A percentile compares a stretch with the other conserved stretches of the same genome.
Conservation (phyloP, 176 grass and related monocot genomes). For the Lolium rigidum region DNA sequence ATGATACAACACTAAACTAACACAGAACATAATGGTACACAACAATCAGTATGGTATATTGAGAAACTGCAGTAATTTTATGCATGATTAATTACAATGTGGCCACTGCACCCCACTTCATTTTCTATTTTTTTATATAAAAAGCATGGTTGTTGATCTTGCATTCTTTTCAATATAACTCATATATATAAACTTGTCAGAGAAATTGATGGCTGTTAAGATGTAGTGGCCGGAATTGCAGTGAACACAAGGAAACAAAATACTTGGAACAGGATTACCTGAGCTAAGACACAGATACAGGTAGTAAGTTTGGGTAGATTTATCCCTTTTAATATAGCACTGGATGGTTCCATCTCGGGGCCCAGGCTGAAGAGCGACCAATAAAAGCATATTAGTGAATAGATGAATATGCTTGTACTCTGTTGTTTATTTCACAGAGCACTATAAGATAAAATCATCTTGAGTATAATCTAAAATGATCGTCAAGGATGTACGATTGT, state of each 20-base stretch:
- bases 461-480: slow-evolving; percentile 18
- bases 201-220: not conserved
- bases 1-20: not conserved
- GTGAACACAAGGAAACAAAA: slow-evolving; percentile 18
- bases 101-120: not conserved
- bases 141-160: slow-evolving; percentile 3
- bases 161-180: slow-evolving; percentile 10
- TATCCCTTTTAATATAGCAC: slow-evolving; percentile 91
- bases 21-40: not conserved
- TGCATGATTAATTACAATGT: not conserved
- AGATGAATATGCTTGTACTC: not conserved
- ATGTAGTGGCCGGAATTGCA: slow-evolving; percentile 24
- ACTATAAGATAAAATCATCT: not conserved
- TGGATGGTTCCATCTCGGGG: slow-evolving; percentile 79
- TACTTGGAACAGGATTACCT: slow-evolving; percentile 54
- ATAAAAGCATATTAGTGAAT: slow-evolving; percentile 36
- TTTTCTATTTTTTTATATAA: slow-evolving; percentile 20
- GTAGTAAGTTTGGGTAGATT: slow-evolving; percentile 87
- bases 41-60: not conserved
- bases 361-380: slow-evolving; percentile 62
- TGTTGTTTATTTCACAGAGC: slow-evolving; percentile 10
- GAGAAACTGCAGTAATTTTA: not conserved
- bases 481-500: not conserved
- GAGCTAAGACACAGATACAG: slow-evolving; percentile 89
- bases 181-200: not conserved